A percentile compares a stretch with the other conserved stretches of the same genome.
These are phyloP conservation scores for Colletotrichum karsti DNA, from an alignment of 2,329 filamentous ascomycete genomes.

Conservation along the genomic window DNA sequence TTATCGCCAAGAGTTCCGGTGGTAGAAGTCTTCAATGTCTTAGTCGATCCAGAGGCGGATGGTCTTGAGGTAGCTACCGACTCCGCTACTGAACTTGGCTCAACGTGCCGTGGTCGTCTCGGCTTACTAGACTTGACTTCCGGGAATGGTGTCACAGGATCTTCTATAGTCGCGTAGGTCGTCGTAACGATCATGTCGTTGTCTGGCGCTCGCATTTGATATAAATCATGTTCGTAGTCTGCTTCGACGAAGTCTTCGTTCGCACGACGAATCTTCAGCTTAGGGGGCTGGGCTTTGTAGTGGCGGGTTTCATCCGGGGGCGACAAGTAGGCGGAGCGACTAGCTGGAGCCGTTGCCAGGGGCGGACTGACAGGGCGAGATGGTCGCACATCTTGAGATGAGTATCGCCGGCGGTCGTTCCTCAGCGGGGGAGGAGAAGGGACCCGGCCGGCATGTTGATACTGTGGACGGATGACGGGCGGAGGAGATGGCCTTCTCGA, in stretches of 20 bases:
- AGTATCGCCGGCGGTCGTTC: neutral
- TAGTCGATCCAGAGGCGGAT: neutral
- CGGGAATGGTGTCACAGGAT: neutral
- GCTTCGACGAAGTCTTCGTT: too few relatives aligned
- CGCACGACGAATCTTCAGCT: neutral
- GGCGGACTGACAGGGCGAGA: neutral
- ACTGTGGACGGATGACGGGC: neutral
- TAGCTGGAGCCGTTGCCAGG: neutral
- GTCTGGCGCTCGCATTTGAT: too few relatives aligned
- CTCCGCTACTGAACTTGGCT: neutral
- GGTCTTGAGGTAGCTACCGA: neutral
- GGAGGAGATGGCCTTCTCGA: neutral
- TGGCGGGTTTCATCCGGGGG: neutral
- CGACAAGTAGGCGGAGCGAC: neutral
- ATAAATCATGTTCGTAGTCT: too few relatives aligned
- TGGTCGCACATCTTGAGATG: neutral
- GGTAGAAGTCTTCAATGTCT: neutral
- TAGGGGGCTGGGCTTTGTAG: neutral
- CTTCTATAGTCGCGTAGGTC: neutral
- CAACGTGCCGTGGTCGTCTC: neutral
- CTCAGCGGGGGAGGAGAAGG: neutral
- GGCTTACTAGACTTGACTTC: neutral
- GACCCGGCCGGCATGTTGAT: neutral
- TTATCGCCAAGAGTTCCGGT: neutral
- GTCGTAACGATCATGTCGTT: neutral